These are phyloP conservation scores for Eucalyptus lansdowneana DNA, from an alignment of 345 rosid species.

Conservation along the genomic window DNA sequence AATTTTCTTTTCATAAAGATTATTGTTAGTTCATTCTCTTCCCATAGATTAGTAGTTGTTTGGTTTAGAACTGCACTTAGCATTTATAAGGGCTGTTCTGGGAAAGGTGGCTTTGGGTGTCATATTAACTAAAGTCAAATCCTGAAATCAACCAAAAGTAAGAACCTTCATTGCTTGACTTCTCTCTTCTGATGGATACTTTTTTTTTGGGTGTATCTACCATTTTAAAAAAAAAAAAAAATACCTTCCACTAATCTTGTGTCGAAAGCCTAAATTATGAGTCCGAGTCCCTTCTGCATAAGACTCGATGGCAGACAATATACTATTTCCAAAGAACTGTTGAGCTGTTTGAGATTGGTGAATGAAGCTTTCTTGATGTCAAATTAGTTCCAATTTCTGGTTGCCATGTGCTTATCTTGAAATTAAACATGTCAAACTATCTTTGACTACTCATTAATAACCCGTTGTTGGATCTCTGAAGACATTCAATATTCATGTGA, in stretches of 20 bases:
- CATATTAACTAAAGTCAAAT: background rate
- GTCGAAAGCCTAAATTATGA: background rate
- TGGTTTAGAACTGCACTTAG: background rate
- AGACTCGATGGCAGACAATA: background rate
- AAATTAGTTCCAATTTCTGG: background rate
- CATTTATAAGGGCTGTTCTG: background rate
- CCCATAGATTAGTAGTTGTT: background rate
- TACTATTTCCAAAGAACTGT: background rate
- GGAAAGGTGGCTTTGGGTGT: background rate
- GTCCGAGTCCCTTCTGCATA: background rate
- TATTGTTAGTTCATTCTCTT: background rate
- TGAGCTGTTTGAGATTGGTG: background rate
- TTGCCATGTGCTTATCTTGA: background rate
- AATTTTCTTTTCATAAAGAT: background rate
- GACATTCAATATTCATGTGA: background rate
- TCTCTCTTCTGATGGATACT: background rate
- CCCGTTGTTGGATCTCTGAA: background rate
- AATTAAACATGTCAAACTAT: background rate
- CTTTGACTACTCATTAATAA: background rate
- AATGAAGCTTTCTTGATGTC: background rate
- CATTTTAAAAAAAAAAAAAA: background rate
- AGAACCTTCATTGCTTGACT: background rate
- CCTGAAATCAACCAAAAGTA: background rate
- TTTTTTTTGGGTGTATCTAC: background rate
- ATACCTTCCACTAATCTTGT: background rate